Percentiles rank a stretch among this genome's conserved stretches.
phyloP scores from a whole-genome alignment of 331 rosid species.

The Malus hybrid region DNA sequence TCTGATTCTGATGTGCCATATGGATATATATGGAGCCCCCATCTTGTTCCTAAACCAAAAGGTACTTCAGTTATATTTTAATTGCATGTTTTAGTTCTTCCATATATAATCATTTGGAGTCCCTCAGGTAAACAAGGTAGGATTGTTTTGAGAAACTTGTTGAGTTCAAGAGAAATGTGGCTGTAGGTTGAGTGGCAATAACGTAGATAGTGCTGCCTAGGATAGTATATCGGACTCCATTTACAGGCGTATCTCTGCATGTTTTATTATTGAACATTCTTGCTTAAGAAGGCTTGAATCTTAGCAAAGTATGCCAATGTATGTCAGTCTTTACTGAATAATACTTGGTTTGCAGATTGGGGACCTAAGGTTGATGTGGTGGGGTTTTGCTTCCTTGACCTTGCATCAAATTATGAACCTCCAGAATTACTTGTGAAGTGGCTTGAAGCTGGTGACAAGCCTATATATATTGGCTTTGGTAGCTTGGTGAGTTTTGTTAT shows the following conservation, averaged over 20 bases:
- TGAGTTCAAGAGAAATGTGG: neutral
- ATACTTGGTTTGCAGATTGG: constrained; percentile 71
- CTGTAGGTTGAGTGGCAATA: neutral
- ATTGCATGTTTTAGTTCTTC: constrained; percentile 7
- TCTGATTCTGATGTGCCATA: constrained; percentile 78
- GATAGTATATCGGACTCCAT: neutral
- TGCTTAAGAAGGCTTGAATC: neutral
- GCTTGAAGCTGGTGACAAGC: constrained; percentile 84
- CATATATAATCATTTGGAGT: constrained; percentile 3
- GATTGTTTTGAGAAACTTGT: neutral
- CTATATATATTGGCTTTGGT: constrained; percentile 92
- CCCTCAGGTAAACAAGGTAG: neutral
- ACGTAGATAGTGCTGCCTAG: neutral
- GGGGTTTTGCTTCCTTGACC: constrained; percentile 99
- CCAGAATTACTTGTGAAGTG: constrained; percentile 70
- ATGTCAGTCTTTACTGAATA: constrained; percentile 1
- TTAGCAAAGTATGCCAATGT: neutral
- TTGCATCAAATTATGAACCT: constrained; percentile 90
- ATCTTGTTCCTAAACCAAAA: constrained; percentile 98
- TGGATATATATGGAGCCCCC: constrained; percentile 99
- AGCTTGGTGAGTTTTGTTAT: constrained; percentile 61
- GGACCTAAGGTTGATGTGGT: constrained; percentile 92
- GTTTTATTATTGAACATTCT: neutral
- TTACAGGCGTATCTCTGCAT: neutral
- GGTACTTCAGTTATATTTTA: constrained; percentile 40